Evolutionary conservation across 108 stramenopile genomes (phyloP).

Genomic region (Parietichytrium sp.): DNA sequence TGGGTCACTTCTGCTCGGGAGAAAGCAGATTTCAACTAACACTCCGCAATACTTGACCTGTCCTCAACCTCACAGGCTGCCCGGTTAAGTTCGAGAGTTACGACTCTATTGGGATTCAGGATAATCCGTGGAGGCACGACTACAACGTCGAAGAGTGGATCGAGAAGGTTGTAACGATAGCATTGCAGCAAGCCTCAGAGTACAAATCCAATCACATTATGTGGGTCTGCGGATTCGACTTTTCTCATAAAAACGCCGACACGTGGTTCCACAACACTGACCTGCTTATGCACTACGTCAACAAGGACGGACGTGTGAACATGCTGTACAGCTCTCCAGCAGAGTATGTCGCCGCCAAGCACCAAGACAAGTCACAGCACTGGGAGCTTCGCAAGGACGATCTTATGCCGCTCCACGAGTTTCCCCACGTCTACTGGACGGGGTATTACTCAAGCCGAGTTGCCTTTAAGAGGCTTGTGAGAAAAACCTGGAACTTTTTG

Average conservation of each 20-base stretch:
- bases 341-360: constrained; percentile 74
- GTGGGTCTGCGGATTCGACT: constrained; percentile 47
- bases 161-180: constrained; percentile 13
- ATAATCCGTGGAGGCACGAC: constrained; percentile 43
- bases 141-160: constrained; percentile 39
- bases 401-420: constrained; percentile 90
- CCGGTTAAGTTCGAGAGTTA: constrained; percentile 77
- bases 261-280: constrained; percentile 59
- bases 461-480: constrained; percentile 76
- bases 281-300: constrained; percentile 55
- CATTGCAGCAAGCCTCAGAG: neutral
- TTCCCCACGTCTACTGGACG: constrained; percentile 85
- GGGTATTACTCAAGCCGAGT: constrained; percentile 87
- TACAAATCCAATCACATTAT: constrained; percentile 6
- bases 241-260: constrained; percentile 53
- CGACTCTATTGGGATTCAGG: constrained; percentile 56
- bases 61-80: too few species aligned
- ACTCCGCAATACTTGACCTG: too few species aligned
- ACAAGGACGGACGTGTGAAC: constrained; percentile 65
- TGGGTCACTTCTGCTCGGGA: too few species aligned
- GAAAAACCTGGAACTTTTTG: constrained; percentile 72
- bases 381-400: constrained; percentile 73
- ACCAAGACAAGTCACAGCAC: constrained; percentile 37
- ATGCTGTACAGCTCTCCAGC: constrained; percentile 82
- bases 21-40: too few species aligned